Percentiles rank a stretch among this genome's conserved stretches.
phyloP scores from a whole-genome alignment of 2,329 filamentous ascomycete species.

The Thelonectria rubi region DNA sequence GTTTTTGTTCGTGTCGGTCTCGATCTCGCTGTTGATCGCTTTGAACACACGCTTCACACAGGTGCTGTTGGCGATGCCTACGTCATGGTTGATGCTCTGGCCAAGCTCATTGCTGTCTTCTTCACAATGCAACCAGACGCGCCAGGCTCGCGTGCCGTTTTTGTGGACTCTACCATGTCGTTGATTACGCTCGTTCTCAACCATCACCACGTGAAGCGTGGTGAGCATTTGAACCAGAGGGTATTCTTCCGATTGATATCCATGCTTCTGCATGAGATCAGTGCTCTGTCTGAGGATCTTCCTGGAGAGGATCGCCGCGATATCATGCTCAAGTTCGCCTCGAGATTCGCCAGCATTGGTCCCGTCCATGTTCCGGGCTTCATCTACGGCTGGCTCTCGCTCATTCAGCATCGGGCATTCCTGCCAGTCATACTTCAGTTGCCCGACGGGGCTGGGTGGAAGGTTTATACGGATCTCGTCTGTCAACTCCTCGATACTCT shows the following conservation, averaged over 20 bases:
- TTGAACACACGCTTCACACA: slow-evolving; percentile 74
- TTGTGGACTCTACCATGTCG: slow-evolving; percentile 80
- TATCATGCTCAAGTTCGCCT: slow-evolving; percentile 76
- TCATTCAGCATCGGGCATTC: slow-evolving; percentile 87
- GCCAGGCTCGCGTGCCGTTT: slow-evolving; percentile 70
- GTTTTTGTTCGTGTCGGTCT: slow-evolving; percentile 83
- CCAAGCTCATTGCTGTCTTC: slow-evolving; percentile 80
- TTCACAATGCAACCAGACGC: slow-evolving; percentile 75
- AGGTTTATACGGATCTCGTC: slow-evolving; percentile 76
- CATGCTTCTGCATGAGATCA: slow-evolving; percentile 79
- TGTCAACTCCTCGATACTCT: slow-evolving; percentile 77
- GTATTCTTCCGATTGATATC: slow-evolving; percentile 93
- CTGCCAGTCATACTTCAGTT: slow-evolving; percentile 79
- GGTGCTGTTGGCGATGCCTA: slow-evolving; percentile 67
- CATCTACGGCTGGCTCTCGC: slow-evolving; percentile 81
- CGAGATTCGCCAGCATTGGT: slow-evolving; percentile 76
- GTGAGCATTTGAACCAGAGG: slow-evolving; percentile 84
- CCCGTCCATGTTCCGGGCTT: slow-evolving; percentile 84
- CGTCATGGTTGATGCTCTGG: slow-evolving; percentile 78
- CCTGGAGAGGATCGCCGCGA: slow-evolving; percentile 70
- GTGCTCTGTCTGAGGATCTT: slow-evolving; percentile 65
- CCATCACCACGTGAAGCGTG: slow-evolving; percentile 82
- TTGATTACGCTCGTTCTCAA: slow-evolving; percentile 84
- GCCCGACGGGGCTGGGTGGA: slow-evolving; percentile 77
- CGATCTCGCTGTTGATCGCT: slow-evolving; percentile 80